Base-by-base conservation (phyloP, 257 asterid genomes). In the Thymus mandschuricus region DNA sequence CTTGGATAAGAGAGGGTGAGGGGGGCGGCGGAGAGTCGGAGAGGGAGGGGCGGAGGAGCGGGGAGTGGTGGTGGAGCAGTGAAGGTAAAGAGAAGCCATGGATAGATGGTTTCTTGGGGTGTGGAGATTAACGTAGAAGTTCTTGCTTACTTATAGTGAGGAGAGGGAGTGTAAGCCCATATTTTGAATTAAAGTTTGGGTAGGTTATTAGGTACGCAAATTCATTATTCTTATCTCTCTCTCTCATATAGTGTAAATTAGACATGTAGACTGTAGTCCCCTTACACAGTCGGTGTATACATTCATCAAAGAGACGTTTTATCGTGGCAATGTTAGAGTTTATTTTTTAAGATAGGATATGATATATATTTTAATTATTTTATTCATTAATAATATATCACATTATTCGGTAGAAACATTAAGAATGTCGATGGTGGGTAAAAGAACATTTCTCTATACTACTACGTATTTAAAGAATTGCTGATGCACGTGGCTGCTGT, bases 11-110 rank as follows among this genome's bases (percentile, higher is more conserved):
- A 45, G 69, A 1, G 41, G 40, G 6, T 21, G 34, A 27, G 35
- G 66, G 30, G 67, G 9, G 52, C 8, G 52, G 21, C 21, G 68
- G 52, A 34, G 21, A 21, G 28, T 28, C 6, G 56, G 12, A 10
- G 69, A 44, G 56, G 56, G 15, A 29, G 62, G 43, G 29, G 57
- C 11, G 43, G 50, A 6, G 49, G 67, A 0, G 21, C 21, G 21
- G 51, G 38, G 2, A 34, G 38, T 4, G 2, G 64, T 34, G 65
- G 46, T 59, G 46, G 43, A 11, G 69, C 69, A 45, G 2, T 28
- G 56, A 11, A 64, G 69, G 52, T 64, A 27, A 2, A 64, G 43
- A 1, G 69, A 44, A 10, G 69, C 69, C 69, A 64, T 63, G 38
- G 35, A 3, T 41, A 6, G 49, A 2, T 13, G 4, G 3, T 27